Percentiles rank a stretch among this genome's conserved stretches.
Evolutionary conservation across 2,329 filamentous ascomycete genomes (phyloP).

Genomic region (Fusarium xylarioides): DNA sequence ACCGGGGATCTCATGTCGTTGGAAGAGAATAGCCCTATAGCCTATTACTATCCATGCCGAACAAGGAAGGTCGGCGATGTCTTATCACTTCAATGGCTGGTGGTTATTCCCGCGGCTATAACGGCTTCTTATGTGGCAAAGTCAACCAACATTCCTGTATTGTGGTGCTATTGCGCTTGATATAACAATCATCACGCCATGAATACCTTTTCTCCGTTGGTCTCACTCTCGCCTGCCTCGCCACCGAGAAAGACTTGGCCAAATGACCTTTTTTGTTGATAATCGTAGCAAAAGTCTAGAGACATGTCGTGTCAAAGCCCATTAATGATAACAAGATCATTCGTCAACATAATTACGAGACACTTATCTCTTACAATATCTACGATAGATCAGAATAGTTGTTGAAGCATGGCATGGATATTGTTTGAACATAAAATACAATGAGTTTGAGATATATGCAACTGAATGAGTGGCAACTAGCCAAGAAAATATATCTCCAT

Average conservation of each 20-base stretch:
- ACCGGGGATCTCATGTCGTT: neutral
- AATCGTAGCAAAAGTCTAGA: no score
- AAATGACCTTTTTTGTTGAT: neutral
- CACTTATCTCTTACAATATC: neutral
- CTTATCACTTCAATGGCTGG: neutral
- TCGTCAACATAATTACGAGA: neutral
- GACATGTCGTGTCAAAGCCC: neutral
- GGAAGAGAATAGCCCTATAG: neutral
- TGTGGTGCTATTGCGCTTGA: neutral
- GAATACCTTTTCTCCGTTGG: neutral
- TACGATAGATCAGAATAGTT: neutral
- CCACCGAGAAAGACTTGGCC: neutral
- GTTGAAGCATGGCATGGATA: neutral
- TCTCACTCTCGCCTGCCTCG: neutral
- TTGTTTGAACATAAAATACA: neutral
- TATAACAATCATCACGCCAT: neutral
- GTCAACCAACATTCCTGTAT: neutral
- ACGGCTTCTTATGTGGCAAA: neutral
- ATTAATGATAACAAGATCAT: neutral
- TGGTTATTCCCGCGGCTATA: neutral
- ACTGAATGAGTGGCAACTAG: neutral
- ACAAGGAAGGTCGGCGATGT: neutral
- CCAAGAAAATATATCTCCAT: neutral
- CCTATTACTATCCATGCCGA: neutral
- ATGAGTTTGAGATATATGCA: neutral